Conservation (phyloP, 495 filamentous ascomycete species). For the Opeltia flavorubescens region DNA sequence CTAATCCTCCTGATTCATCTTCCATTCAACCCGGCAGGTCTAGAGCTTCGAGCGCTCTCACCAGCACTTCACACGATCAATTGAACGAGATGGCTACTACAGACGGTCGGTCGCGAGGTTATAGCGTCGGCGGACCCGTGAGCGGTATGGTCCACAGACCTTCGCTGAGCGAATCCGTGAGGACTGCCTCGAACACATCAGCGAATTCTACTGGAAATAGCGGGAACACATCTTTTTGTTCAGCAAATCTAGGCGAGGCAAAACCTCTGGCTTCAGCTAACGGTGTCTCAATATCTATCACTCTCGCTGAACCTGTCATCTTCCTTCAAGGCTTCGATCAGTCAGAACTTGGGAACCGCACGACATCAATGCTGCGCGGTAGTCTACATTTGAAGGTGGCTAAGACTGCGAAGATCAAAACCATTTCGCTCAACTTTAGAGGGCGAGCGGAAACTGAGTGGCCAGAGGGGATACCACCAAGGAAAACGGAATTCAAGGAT, state of each 20-base stretch:
- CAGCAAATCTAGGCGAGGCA: constrained; percentile 28
- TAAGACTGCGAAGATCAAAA: constrained; percentile 89
- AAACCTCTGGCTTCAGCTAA: constrained; percentile 63
- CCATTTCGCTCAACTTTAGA: constrained; percentile 74
- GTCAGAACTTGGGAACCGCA: constrained; percentile 49
- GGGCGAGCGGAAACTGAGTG: constrained; percentile 85
- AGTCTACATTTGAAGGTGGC: constrained; percentile 69
- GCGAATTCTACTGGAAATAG: constrained; percentile 23
- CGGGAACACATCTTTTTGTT: constrained; percentile 7
- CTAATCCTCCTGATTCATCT: constrained; percentile 10
- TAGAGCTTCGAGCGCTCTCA: background rate
- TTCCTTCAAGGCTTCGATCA: constrained; percentile 90
- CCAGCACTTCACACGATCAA: constrained; percentile 8
- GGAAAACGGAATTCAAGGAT: constrained; percentile 71
- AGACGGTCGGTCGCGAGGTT: constrained; percentile 16
- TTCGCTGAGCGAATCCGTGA: constrained; percentile 17
- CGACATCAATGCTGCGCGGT: constrained; percentile 74
- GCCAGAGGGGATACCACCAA: constrained; percentile 94
- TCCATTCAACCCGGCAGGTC: constrained; percentile 14
- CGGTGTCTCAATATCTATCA: constrained; percentile 56
- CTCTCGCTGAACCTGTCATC: constrained; percentile 76
- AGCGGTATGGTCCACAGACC: constrained; percentile 24
- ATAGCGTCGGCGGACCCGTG: constrained; percentile 19
- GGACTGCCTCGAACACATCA: constrained; percentile 17
- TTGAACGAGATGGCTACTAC: constrained; percentile 23